A percentile compares a stretch with the other conserved stretches of the same genome.
These are phyloP conservation scores for Austroboletus eburneus DNA, from an alignment of 768 basidiomycete genomes.

Conservation along the genomic window DNA sequence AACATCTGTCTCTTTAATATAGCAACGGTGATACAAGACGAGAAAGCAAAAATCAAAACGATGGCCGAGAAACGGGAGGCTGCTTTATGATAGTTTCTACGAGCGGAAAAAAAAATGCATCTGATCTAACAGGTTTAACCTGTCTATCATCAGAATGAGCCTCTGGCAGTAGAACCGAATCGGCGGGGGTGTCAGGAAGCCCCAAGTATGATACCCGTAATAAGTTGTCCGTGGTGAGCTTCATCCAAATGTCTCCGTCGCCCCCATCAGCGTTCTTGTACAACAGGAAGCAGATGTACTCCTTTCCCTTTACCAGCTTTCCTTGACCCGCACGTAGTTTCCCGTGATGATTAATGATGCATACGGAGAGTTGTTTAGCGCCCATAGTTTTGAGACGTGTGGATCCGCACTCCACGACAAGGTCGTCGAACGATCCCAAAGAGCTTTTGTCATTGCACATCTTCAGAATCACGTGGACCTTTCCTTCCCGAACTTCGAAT, in stretches of 20 bases:
- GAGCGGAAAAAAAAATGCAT: too few species aligned
- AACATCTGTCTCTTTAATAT: too few species aligned
- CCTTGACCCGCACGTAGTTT: not conserved
- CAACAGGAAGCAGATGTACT: constrained; percentile 7
- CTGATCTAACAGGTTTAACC: too few species aligned
- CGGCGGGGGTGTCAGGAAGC: not conserved
- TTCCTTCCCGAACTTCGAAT: not conserved
- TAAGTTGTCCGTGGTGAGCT: constrained; percentile 3
- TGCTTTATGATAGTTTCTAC: too few species aligned
- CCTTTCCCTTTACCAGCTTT: not conserved
- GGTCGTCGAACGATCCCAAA: not conserved
- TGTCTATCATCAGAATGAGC: too few species aligned
- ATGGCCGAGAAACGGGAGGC: too few species aligned
- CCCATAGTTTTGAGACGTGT: not conserved
- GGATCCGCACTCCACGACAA: constrained; percentile 6
- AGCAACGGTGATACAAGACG: too few species aligned
- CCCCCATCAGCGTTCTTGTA: not conserved
- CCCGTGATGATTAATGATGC: constrained; percentile 5
- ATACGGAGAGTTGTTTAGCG: constrained; percentile 4
- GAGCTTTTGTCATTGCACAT: not conserved
- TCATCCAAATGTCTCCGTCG: constrained; percentile 2
- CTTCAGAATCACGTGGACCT: not conserved
- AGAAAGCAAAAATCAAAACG: too few species aligned
- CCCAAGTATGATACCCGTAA: constrained; percentile 1
- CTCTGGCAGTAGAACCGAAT: too few species aligned